A percentile compares a stretch with the other conserved stretches of the same genome.
These are phyloP conservation scores for Adansonia gregorii DNA, from an alignment of 441 rosid genomes.

Conservation along the genomic window DNA sequence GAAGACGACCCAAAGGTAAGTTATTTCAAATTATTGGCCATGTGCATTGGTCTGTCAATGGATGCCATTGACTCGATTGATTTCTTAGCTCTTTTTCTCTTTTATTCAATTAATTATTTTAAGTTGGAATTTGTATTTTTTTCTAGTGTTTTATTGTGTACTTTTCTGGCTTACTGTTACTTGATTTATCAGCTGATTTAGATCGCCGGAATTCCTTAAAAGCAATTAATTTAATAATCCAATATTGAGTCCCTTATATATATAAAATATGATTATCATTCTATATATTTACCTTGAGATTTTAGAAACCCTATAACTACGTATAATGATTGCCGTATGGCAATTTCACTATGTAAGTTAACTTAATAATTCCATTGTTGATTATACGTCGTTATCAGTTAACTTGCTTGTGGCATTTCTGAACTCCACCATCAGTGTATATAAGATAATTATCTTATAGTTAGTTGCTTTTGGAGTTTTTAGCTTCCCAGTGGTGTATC, in stretches of 20 bases:
- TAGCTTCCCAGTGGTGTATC: too few relatives aligned
- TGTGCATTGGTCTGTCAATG: too few relatives aligned
- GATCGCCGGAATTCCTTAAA: not conserved
- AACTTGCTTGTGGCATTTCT: not conserved
- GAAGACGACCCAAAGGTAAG: slow-evolving; percentile 31
- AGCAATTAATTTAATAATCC: not conserved
- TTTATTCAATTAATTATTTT: too few relatives aligned
- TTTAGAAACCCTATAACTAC: not conserved
- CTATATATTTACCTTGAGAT: too few relatives aligned
- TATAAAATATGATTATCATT: too few relatives aligned
- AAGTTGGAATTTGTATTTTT: too few relatives aligned
- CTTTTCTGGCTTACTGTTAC: slow-evolving; percentile 8
- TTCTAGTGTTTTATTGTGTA: too few relatives aligned
- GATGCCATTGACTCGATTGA: not conserved
- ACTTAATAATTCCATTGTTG: not conserved
- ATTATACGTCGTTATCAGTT: not conserved
- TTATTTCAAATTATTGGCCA: not conserved
- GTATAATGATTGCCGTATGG: not conserved
- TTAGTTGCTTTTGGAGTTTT: too few relatives aligned
- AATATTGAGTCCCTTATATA: not conserved
- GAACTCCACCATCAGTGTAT: too few relatives aligned
- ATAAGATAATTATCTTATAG: too few relatives aligned
- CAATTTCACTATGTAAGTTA: not conserved
- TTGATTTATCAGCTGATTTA: slow-evolving; percentile 32
- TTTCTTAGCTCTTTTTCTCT: not conserved